Conservation (phyloP, 106 monocot genomes). For the Acorus gramineus region DNA sequence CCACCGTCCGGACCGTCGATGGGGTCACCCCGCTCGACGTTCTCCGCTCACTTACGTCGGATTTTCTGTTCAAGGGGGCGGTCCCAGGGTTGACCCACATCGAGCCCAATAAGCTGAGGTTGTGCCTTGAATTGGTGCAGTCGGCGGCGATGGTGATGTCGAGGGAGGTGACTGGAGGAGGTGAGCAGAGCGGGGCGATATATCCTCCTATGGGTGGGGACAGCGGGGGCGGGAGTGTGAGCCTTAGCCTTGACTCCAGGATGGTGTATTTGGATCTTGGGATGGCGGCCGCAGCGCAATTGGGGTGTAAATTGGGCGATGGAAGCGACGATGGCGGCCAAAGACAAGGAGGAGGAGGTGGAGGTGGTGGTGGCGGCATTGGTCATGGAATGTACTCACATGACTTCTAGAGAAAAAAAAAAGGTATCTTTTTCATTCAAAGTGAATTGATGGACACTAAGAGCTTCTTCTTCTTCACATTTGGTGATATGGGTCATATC, state of each 20-base stretch:
- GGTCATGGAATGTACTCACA: conserved; percentile 43
- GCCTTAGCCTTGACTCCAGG: conserved; percentile 59
- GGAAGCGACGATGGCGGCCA: conserved; percentile 28
- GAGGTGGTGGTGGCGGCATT: conserved; percentile 22
- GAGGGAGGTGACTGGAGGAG: conserved; percentile 38
- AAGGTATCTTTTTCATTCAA: too few relatives aligned
- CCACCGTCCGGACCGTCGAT: conserved; percentile 61
- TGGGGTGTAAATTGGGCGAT: conserved; percentile 40
- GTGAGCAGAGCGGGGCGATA: conserved; percentile 12
- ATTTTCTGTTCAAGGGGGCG: conserved; percentile 87
- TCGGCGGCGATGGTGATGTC: conserved; percentile 72
- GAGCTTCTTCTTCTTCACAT: too few relatives aligned
- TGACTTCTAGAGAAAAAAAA: conserved; percentile 27
- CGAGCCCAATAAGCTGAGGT: conserved; percentile 87
- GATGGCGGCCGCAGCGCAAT: conserved; percentile 49
- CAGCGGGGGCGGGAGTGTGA: conserved; percentile 30
- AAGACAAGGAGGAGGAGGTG: conserved; percentile 17
- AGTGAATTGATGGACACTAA: too few relatives aligned
- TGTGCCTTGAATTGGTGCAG: conserved; percentile 87
- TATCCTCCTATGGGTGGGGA: conserved; percentile 27
- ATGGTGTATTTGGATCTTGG: conserved; percentile 83
- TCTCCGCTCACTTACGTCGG: conserved; percentile 77
- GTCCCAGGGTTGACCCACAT: conserved; percentile 77
- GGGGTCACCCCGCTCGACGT: conserved; percentile 83
- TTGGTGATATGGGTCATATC: too few relatives aligned